Conservation (phyloP, 192 early-diverging fungal genomes). For the Diversispora epigaea region DNA sequence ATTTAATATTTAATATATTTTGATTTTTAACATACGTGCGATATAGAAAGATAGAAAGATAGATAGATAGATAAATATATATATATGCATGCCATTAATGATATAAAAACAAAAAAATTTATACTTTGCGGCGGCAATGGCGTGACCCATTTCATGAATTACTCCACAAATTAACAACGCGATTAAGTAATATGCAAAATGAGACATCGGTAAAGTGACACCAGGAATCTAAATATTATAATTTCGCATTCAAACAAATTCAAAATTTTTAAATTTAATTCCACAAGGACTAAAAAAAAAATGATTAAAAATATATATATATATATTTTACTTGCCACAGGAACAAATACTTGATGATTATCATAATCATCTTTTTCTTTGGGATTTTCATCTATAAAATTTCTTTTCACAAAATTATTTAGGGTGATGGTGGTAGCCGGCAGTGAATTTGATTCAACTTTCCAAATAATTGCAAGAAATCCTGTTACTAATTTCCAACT, state of each 20-base stretch:
- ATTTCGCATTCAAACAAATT: not conserved
- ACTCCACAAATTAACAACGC: conserved; percentile 63
- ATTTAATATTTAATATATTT: conserved; percentile 22
- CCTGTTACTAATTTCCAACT: conserved; percentile 40
- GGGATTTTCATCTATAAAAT: conserved; percentile 25
- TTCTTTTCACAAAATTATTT: conserved; percentile 26
- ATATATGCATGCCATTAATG: not conserved
- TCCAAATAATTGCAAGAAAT: not conserved
- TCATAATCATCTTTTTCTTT: conserved; percentile 25
- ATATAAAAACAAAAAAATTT: not conserved
- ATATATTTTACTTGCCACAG: conserved; percentile 50
- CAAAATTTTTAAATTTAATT: too few species aligned
- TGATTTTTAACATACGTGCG: not conserved
- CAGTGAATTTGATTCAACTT: too few species aligned
- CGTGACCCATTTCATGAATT: conserved; percentile 75
- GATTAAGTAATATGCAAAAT: conserved; percentile 64
- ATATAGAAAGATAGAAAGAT: not conserved
- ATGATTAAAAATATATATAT: not conserved
- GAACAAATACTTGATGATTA: conserved; percentile 54
- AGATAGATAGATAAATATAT: too few species aligned
- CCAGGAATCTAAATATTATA: conserved; percentile 64
- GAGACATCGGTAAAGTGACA: conserved; percentile 67
- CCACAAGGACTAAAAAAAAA: not conserved
- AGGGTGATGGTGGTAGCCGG: conserved; percentile 4
- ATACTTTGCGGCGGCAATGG: conserved; percentile 67